Evolutionary conservation across 345 rosid genomes (phyloP), one percentile per base, ranked within the genome.

Genomic region (Aquilaria yunnanensis): DNA sequence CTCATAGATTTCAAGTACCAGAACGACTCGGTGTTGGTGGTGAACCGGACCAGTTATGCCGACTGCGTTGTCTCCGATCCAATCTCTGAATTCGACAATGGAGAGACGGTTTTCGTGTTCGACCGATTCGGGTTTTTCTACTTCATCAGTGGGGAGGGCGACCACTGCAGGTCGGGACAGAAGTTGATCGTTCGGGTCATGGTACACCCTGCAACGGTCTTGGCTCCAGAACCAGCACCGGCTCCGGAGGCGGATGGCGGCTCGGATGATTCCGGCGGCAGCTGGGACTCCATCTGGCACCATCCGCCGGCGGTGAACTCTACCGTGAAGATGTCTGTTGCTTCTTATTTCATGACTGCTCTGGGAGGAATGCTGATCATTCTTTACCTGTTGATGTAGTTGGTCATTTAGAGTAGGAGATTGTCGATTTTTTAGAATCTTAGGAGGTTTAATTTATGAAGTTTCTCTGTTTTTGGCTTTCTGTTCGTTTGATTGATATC

Each of bases 271-370:
- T 62, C 32, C 10, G 69, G 65, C 9, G 69, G 50, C 47, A 66
- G 49, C 37, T 76, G 74, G 76, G 69, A 59, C 55, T 43, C 74
- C 5, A n/a, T 67, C 61, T 72, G 67, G 76, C 72, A 67, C 9
- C 1, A 5, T 37, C 76, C 80, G 9, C 64, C 76, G 16, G 58
- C 76, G 0, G 32, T 54, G 10, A 72, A 72, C 54, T 76, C 80
- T 2, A 66, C 80, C n/a, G 12, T 62, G 14, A 69, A 59, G 53
- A 32, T 50, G 14, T n/a, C 76, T 9, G 56, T 72, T 58, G 69
- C 80, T 32, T 76, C 76, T 32, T 69, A 58, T 63, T 65, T 72
- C 58, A 56, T 72, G 59, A 66, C 76, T 63, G 74, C 76, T 45
- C 55, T 72, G 45, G 74, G 65, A 7, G 76, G 71, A 2, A 59